Evolutionary conservation across 2,329 filamentous ascomycete genomes (phyloP).

Genomic region (Cucurbitaria berberidis): DNA sequence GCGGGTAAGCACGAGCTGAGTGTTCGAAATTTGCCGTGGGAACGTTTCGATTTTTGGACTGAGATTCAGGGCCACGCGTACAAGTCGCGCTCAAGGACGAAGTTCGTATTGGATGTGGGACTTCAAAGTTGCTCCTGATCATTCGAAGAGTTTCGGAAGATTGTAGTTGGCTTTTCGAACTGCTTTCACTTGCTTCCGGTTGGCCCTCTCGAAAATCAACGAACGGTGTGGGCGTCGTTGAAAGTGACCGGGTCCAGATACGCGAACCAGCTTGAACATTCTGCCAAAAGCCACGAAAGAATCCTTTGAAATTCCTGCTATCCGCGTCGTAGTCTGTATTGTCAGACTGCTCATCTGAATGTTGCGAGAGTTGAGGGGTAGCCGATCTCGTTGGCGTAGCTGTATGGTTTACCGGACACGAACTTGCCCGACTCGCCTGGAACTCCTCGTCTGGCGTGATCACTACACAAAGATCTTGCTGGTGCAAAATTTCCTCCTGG

Average conservation of each 20-base stretch:
- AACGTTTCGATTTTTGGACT: slow-evolving; percentile 19
- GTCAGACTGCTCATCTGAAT: slow-evolving; percentile 7
- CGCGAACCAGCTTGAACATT: slow-evolving; percentile 30
- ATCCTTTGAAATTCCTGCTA: slow-evolving; percentile 20
- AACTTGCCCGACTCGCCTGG: slow-evolving; percentile 5
- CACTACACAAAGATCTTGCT: background rate
- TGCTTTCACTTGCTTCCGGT: slow-evolving; percentile 8
- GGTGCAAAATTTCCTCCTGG: slow-evolving; percentile 20
- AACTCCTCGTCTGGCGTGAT: slow-evolving; percentile 1
- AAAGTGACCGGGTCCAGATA: slow-evolving; percentile 24
- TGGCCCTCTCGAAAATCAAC: slow-evolving; percentile 10
- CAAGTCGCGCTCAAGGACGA: background rate
- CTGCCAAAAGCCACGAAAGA: slow-evolving; percentile 31
- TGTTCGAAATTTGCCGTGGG: background rate
- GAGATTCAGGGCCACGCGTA: slow-evolving; percentile 7
- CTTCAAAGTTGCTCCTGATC: background rate
- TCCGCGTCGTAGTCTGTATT: slow-evolving; percentile 10
- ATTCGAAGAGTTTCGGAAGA: background rate
- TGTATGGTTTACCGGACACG: slow-evolving; percentile 8
- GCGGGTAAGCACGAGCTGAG: slow-evolving; percentile 14
- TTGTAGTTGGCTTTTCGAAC: slow-evolving; percentile 4
- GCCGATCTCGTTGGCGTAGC: slow-evolving; percentile 15
- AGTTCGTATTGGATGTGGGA: slow-evolving; percentile 1
- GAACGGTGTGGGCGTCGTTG: slow-evolving; percentile 12
- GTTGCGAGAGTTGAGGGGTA: slow-evolving; percentile 5